Conservation (phyloP, 2,329 filamentous ascomycete genomes). For the Colletotrichum somersetense region DNA sequence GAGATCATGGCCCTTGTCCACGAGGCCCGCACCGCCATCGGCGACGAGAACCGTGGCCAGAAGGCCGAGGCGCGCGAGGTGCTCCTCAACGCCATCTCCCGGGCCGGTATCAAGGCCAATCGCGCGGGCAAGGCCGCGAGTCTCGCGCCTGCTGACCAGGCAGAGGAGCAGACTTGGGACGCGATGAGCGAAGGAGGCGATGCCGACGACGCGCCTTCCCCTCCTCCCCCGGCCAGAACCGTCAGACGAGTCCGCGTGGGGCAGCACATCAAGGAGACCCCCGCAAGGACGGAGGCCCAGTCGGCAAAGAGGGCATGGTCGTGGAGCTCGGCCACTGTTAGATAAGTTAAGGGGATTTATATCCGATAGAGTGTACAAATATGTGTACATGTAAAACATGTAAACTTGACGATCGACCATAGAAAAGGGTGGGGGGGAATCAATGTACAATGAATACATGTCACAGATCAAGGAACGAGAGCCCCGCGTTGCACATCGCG, state of each 20-base stretch:
- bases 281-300: not conserved
- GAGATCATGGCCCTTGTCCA: slow-evolving; percentile 31
- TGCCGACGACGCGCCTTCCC: not conserved
- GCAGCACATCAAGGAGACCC: not conserved
- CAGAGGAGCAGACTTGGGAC: not conserved
- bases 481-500: not conserved
- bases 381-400: slow-evolving; percentile 20
- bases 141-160: not conserved
- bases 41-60: slow-evolving; percentile 16
- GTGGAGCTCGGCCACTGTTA: slow-evolving; percentile 19
- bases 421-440: not conserved
- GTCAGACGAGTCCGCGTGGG: not conserved
- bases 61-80: slow-evolving; percentile 21
- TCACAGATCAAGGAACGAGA: not conserved
- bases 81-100: slow-evolving; percentile 18
- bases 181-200: slow-evolving; percentile 4
- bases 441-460: slow-evolving; percentile 1
- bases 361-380: slow-evolving; percentile 13
- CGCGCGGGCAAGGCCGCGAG: slow-evolving; percentile 1
- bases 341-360: not conserved
- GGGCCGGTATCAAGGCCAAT: not conserved
- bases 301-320: slow-evolving; percentile 1
- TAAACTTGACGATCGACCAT: slow-evolving; percentile 10
- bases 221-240: not conserved
- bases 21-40: slow-evolving; percentile 11